Conservation (phyloP, 2,329 filamentous ascomycete genomes). For the Monosporascus sp. region DNA sequence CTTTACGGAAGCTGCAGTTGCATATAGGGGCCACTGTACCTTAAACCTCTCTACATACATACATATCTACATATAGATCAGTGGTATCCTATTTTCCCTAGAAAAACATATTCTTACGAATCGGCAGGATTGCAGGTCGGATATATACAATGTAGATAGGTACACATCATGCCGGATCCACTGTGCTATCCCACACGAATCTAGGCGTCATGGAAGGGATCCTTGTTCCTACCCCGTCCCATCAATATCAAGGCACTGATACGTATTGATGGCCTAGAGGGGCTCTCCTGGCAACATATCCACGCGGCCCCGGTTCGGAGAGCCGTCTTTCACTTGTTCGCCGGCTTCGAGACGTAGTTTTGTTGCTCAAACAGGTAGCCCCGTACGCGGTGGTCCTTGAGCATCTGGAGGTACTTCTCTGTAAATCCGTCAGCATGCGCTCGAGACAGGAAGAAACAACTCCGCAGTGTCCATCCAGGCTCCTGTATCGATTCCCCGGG, state of each 20-base stretch:
- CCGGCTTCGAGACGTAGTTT: conserved; percentile 52
- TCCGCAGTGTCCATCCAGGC: background rate
- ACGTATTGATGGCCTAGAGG: background rate
- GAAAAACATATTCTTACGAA: background rate
- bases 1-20: background rate
- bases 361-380: conserved; percentile 77
- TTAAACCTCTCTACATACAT: too few relatives aligned
- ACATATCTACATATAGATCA: too few relatives aligned
- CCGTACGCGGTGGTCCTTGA: conserved; percentile 71
- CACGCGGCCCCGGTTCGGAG: too few relatives aligned
- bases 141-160: background rate
- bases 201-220: background rate
- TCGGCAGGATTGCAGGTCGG: background rate
- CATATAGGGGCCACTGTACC: too few relatives aligned
- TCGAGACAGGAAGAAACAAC: background rate
- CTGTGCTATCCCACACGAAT: background rate
- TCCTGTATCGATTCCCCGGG: background rate
- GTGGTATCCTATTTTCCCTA: too few relatives aligned
- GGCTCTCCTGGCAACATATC: too few relatives aligned
- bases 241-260: background rate
- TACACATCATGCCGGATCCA: background rate
- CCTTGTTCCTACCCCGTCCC: background rate
- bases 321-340: conserved; percentile 8
- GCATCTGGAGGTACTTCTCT: conserved; percentile 66
- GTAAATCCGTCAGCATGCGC: background rate